Conservation (phyloP, 192 early-diverging fungal genomes). For the Linnemannia elongata region DNA sequence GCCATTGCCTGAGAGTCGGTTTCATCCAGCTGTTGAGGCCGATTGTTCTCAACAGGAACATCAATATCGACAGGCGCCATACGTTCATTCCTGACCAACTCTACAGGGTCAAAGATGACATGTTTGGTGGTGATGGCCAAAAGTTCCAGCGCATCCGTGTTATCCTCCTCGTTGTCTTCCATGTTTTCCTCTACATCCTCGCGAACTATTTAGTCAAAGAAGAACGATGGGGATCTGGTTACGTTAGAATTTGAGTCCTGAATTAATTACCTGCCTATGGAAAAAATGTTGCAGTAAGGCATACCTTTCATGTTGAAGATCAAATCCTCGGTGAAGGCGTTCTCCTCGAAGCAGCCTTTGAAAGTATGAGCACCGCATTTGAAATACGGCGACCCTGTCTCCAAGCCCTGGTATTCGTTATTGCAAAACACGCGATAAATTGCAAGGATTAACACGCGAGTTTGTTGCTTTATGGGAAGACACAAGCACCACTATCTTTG, state of each 20-base stretch:
- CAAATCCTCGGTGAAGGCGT: constrained; percentile 44
- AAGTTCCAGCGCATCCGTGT: constrained; percentile 25
- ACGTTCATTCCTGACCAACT: neutral
- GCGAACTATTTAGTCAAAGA: neutral
- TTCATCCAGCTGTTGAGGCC: neutral
- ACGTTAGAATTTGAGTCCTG: neutral
- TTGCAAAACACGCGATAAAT: neutral
- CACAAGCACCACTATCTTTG: neutral
- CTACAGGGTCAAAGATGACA: constrained; percentile 36
- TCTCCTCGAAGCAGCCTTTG: constrained; percentile 45
- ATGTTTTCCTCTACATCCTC: constrained; percentile 19
- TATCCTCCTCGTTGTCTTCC: constrained; percentile 34
- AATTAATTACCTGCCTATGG: no score
- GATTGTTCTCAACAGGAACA: neutral
- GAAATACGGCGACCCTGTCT: constrained; percentile 42
- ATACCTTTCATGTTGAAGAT: constrained; percentile 52
- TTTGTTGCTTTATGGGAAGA: neutral
- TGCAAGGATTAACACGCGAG: neutral
- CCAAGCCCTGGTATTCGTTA: constrained; percentile 14
- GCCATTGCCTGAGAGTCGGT: neutral
- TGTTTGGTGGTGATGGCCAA: constrained; percentile 30
- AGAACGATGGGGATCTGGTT: no score
- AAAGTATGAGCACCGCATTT: constrained; percentile 17
- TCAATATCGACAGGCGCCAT: neutral
- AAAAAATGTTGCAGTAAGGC: neutral